Evolutionary conservation across 495 filamentous ascomycete genomes (phyloP).

Genomic region (Penicillium canescens): DNA sequence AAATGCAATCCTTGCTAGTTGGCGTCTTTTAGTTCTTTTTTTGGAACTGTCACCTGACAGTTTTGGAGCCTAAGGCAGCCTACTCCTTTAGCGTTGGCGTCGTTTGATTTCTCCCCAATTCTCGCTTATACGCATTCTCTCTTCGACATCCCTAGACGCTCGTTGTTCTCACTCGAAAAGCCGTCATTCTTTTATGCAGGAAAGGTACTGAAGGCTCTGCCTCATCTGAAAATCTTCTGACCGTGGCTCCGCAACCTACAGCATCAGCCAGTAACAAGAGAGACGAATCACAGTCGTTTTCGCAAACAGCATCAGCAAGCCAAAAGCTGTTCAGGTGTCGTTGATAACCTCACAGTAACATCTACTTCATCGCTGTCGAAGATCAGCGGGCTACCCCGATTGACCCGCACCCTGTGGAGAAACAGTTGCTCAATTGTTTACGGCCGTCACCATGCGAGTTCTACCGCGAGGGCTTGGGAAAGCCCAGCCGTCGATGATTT

Average conservation of each 20-base stretch:
- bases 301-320: neutral
- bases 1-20: neutral
- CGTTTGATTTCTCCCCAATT: slow-evolving; percentile 18
- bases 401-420: slow-evolving; percentile 32
- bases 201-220: neutral
- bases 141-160: slow-evolving; percentile 3
- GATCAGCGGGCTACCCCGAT: slow-evolving; percentile 20
- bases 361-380: slow-evolving; percentile 7
- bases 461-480: slow-evolving; percentile 22
- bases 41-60: slow-evolving; percentile 26
- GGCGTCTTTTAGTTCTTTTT: slow-evolving; percentile 14
- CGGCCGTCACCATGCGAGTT: slow-evolving; percentile 20
- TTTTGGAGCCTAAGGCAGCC: slow-evolving; percentile 6
- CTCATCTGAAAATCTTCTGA: slow-evolving; percentile 1
- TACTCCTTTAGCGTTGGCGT: slow-evolving; percentile 20
- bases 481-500: slow-evolving; percentile 23
- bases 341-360: neutral
- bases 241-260: slow-evolving; percentile 1
- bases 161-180: slow-evolving; percentile 11
- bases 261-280: neutral
- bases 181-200: slow-evolving; percentile 22
- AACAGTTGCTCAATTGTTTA: slow-evolving; percentile 21
- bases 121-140: slow-evolving; percentile 18
- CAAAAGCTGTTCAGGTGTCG: neutral
- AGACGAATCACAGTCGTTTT: neutral